These are phyloP conservation scores for Borealophlyctis nickersoniae DNA, from an alignment of 192 early-diverging fungal species.

Conservation along the genomic window DNA sequence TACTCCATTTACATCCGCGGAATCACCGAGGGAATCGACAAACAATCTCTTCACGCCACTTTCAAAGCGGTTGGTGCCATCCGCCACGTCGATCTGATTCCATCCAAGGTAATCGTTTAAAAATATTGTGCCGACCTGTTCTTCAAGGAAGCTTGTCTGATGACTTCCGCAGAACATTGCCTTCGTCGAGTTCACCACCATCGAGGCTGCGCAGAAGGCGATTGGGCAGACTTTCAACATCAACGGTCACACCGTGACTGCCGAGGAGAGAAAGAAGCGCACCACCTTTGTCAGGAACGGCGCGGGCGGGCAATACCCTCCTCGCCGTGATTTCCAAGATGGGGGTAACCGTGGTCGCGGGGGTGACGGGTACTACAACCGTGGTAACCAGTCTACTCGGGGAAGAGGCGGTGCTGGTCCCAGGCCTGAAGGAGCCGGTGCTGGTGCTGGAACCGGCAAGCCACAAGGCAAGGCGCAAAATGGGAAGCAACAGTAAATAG, in stretches of 20 bases:
- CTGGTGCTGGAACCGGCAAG: not conserved
- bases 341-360: slow-evolving; percentile 11
- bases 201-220: slow-evolving; percentile 56
- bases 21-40: slow-evolving; percentile 48
- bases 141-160: not conserved
- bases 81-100: slow-evolving; percentile 54
- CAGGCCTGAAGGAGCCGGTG: not conserved
- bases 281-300: slow-evolving; percentile 1
- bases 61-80: slow-evolving; percentile 61
- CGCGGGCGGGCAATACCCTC: slow-evolving; percentile 14
- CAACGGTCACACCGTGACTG: slow-evolving; percentile 39
- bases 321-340: slow-evolving; percentile 17
- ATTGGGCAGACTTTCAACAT: slow-evolving; percentile 54
- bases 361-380: slow-evolving; percentile 14
- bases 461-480: too few relatives aligned
- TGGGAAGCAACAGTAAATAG: too few relatives aligned
- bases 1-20: slow-evolving; percentile 65
- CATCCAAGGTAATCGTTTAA: slow-evolving; percentile 52
- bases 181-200: slow-evolving; percentile 69
- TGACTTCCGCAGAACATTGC: slow-evolving; percentile 38
- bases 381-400: too few relatives aligned
- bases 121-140: not conserved
- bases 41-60: slow-evolving; percentile 48
- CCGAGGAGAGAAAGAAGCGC: slow-evolving; percentile 49
- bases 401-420: slow-evolving; percentile 11